Base-by-base conservation (phyloP, 257 asterid species). In the Datura wrightii region DNA sequence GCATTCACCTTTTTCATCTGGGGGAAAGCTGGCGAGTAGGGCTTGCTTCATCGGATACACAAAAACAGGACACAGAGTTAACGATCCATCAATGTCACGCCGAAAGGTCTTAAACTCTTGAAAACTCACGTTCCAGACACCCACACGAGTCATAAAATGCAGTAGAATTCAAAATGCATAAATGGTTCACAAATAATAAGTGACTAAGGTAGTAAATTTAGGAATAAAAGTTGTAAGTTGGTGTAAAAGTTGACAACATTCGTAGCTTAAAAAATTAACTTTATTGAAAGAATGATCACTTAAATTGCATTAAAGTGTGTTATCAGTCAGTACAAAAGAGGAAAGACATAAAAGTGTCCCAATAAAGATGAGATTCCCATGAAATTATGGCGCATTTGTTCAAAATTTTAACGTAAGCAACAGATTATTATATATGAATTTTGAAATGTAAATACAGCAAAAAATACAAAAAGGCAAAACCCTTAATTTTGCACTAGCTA, bases 171-270 rank as follows among this genome's bases (percentile, higher is more conserved):
- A 46, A 19, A 72, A 72, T 72, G 37, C 6, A 2, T 72, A 31
- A 74, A 24, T 72, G 15, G 59, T 46, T 72, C 80, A 74, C 2
- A 74, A 46, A 46, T 24, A 11, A 10, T 46, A 48, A 52, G 42
- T 74, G 80, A 74, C 42, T 11, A 19, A 48, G 56, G 39, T n/a
- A 44, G 81, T 48, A 48, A 74, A 46, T 72, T 44, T 50, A 46
- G 60, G 41, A 24, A 46, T 11, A n/a, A 11, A 74, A n/a, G 11
- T 72, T 42, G 79, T 42, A 18, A 42, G 6, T 5, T 42, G 9
- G 18, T 70, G 15, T 72, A 19, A 46, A 71, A 46, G 4, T 19
- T 48, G 11, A 59, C 59, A 46, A 48, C 3, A 46, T 74, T 48
- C 11, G 37, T 11, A 44, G 60, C 2, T 0, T 48, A 1, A 48